A percentile compares a stretch with the other conserved stretches of the same genome.
phyloP scores from a whole-genome alignment of 345 rosid species.

The Populus deltoides region DNA sequence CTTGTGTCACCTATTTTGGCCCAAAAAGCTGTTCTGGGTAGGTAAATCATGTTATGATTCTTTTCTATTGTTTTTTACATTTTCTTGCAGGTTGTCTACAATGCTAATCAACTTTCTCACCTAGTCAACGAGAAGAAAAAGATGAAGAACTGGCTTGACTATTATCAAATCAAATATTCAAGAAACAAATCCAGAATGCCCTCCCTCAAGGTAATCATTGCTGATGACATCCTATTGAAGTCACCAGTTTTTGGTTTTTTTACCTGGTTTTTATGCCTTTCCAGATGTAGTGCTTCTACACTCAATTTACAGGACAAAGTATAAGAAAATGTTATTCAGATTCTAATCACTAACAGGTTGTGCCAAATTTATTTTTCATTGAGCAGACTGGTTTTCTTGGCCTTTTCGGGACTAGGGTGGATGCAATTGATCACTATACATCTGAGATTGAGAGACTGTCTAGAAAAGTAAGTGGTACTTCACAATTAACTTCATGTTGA shows the following conservation, averaged over 20 bases:
- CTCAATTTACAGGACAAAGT: neutral
- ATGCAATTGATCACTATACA: slow-evolving; percentile 65
- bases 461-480: slow-evolving; percentile 44
- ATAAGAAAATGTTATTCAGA: neutral
- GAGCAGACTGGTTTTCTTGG: slow-evolving; percentile 73
- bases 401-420: slow-evolving; percentile 61
- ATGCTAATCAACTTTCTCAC: slow-evolving; percentile 66
- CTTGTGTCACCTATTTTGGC: neutral
- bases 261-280: neutral
- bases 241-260: neutral
- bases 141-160: slow-evolving; percentile 81
- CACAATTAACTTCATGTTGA: neutral
- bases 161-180: slow-evolving; percentile 63
- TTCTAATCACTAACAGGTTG: slow-evolving; percentile 11
- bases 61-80: slow-evolving; percentile 6
- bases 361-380: slow-evolving; percentile 15
- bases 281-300: neutral
- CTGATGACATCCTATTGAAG: neutral
- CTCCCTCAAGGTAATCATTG: slow-evolving; percentile 44
- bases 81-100: slow-evolving; percentile 62
- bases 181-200: slow-evolving; percentile 62
- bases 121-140: slow-evolving; percentile 61
- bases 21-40: neutral
- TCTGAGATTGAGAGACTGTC: slow-evolving; percentile 59
- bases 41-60: neutral